Conservation (phyloP, 225 moss, liverwort and hornwort genomes). For the Asterella californica region DNA sequence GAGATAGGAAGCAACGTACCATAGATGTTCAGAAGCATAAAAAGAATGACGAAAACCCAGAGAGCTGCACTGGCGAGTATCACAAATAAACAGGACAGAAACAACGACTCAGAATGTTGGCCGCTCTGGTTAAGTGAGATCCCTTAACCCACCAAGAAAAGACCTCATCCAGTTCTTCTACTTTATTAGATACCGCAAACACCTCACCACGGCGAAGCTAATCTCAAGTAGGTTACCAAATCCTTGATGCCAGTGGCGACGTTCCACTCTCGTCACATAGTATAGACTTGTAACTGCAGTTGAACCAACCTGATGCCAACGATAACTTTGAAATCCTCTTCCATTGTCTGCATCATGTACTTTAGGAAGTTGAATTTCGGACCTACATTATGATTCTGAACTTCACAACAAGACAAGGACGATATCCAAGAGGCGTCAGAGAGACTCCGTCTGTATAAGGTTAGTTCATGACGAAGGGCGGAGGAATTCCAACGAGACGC, state of each 20-base stretch:
- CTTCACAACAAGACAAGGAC: neutral
- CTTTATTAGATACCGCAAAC: neutral
- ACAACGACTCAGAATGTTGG: neutral
- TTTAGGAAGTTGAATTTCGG: conserved; percentile 41
- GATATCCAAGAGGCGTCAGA: neutral
- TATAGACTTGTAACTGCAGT: neutral
- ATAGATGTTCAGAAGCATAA: conserved; percentile 63
- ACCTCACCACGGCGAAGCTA: neutral
- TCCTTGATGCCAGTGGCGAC: neutral
- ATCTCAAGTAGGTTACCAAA: neutral
- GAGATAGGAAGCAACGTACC: conserved; percentile 24
- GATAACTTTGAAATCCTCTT: conserved; percentile 47
- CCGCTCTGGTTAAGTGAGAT: neutral
- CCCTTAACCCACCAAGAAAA: neutral
- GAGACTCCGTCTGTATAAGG: neutral
- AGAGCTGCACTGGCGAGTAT: conserved; percentile 38
- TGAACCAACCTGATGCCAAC: conserved; percentile 43
- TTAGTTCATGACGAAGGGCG: neutral
- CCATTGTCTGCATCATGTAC: conserved; percentile 42
- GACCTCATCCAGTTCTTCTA: neutral
- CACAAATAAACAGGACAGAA: neutral
- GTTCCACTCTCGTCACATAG: neutral
- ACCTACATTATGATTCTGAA: conserved; percentile 39
- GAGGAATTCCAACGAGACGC: neutral
- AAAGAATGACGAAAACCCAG: conserved; percentile 63